These are phyloP conservation scores for Pisolithus orientalis DNA, from an alignment of 768 basidiomycete species.

Conservation along the genomic window DNA sequence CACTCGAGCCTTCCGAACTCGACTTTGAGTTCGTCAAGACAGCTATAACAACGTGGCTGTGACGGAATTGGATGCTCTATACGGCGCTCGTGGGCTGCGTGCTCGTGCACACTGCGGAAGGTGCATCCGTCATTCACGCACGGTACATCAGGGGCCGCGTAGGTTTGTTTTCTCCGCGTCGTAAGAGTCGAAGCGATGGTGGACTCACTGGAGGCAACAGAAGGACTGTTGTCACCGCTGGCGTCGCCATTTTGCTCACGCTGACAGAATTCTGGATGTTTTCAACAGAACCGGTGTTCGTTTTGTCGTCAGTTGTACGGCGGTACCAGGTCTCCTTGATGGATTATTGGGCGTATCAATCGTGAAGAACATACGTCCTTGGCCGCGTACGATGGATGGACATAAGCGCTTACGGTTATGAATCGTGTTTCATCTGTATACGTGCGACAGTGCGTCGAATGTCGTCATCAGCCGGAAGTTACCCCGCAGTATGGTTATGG, in stretches of 20 bases:
- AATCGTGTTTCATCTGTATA: no score
- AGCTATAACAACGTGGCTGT: slow-evolving; percentile 49
- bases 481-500: no score
- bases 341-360: slow-evolving; percentile 40
- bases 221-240: slow-evolving; percentile 26
- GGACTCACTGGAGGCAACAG: neutral
- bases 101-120: slow-evolving; percentile 58
- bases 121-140: slow-evolving; percentile 47
- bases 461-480: no score
- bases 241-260: slow-evolving; percentile 41
- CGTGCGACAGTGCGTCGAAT: no score
- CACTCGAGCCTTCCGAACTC: slow-evolving; percentile 65
- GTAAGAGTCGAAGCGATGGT: neutral
- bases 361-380: slow-evolving; percentile 16
- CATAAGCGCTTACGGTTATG: no score
- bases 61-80: slow-evolving; percentile 58
- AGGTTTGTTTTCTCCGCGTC: neutral
- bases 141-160: slow-evolving; percentile 19
- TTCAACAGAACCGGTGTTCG: slow-evolving; percentile 52
- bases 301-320: slow-evolving; percentile 43
- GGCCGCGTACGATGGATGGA: no score
- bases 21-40: slow-evolving; percentile 41
- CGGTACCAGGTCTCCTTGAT: slow-evolving; percentile 49
- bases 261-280: slow-evolving; percentile 49
- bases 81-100: slow-evolving; percentile 50